phyloP scores from a whole-genome alignment of 1,139 yeast species.

The Hansenula sp. region DNA sequence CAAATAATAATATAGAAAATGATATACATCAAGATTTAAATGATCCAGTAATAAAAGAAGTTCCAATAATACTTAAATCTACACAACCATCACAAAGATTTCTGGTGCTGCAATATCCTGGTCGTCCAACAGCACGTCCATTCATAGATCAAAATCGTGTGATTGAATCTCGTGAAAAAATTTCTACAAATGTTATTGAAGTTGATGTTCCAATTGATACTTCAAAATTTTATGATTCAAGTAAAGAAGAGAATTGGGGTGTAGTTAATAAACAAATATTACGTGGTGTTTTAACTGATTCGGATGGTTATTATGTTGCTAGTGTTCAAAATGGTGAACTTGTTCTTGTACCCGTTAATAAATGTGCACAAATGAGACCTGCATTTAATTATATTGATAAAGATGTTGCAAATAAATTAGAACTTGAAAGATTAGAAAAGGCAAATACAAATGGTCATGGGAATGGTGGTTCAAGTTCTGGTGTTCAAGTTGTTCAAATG shows the following conservation, averaged over 20 bases:
- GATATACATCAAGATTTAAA: conserved; percentile 37
- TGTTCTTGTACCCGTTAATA: conserved; percentile 61
- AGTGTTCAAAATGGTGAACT: conserved; percentile 44
- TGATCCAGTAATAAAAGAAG: conserved; percentile 75
- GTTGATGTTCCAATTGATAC: conserved; percentile 66
- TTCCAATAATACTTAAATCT: conserved; percentile 56
- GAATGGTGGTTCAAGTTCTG: conserved; percentile 38
- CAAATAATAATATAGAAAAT: conserved; percentile 10
- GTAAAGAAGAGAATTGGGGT: conserved; percentile 61
- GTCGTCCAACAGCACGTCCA: conserved; percentile 50
- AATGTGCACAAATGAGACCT: conserved; percentile 78
- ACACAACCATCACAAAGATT: conserved; percentile 24
- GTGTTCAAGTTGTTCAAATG: conserved; percentile 65
- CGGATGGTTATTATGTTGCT: conserved; percentile 58
- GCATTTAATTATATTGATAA: conserved; percentile 72
- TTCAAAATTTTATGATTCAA: conserved; percentile 55
- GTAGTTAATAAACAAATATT: conserved; percentile 55
- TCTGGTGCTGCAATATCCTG: conserved; percentile 67
- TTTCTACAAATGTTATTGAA: conserved; percentile 58
- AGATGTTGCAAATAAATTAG: conserved; percentile 27
- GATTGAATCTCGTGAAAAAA: conserved; percentile 49
- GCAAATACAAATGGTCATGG: conserved; percentile 45
- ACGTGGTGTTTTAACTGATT: conserved; percentile 59
- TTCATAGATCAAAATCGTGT: conserved; percentile 36
- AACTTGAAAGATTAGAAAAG: conserved; percentile 31